These are phyloP conservation scores for Glaciozyma antarctica DNA, from an alignment of 768 basidiomycete genomes.

Conservation along the genomic window DNA sequence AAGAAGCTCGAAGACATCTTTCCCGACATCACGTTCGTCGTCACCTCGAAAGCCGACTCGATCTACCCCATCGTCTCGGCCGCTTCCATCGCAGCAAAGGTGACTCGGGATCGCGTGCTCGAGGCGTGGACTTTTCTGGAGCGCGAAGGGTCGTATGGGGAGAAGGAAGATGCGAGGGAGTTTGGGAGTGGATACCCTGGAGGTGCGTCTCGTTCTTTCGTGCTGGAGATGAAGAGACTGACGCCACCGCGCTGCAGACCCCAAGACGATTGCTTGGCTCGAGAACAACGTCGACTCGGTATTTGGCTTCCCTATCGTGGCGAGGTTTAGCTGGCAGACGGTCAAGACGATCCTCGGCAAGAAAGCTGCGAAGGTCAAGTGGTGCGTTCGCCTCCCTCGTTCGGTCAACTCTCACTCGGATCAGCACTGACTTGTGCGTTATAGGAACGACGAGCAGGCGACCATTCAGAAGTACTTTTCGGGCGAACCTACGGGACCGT, in stretches of 20 bases:
- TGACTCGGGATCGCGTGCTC: slow-evolving; percentile 82
- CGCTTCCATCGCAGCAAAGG: slow-evolving; percentile 95
- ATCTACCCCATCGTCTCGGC: slow-evolving; percentile 94
- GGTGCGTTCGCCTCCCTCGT: slow-evolving; percentile 46
- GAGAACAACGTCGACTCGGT: slow-evolving; percentile 64
- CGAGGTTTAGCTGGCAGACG: slow-evolving; percentile 91
- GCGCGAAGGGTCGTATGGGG: slow-evolving; percentile 42
- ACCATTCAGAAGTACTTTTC: slow-evolving; percentile 34
- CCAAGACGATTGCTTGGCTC: slow-evolving; percentile 84
- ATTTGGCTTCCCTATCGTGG: slow-evolving; percentile 84
- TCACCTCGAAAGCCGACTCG: slow-evolving; percentile 86
- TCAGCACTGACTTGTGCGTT: neutral
- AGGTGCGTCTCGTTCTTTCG: slow-evolving; percentile 44
- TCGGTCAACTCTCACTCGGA: neutral
- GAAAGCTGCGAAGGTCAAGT: slow-evolving; percentile 65
- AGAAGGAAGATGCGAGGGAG: slow-evolving; percentile 4
- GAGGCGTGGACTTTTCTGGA: slow-evolving; percentile 69
- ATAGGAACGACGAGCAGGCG: slow-evolving; percentile 32
- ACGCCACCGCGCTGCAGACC: slow-evolving; percentile 49
- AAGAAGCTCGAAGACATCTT: slow-evolving; percentile 69
- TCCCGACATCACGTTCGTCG: slow-evolving; percentile 72
- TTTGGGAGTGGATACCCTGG: slow-evolving; percentile 87
- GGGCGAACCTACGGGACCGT: slow-evolving; percentile 1
- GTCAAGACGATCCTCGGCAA: slow-evolving; percentile 76
- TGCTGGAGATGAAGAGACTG: neutral